Conservation (phyloP, 208 protist species). For the Wallacemonas sp. region DNA sequence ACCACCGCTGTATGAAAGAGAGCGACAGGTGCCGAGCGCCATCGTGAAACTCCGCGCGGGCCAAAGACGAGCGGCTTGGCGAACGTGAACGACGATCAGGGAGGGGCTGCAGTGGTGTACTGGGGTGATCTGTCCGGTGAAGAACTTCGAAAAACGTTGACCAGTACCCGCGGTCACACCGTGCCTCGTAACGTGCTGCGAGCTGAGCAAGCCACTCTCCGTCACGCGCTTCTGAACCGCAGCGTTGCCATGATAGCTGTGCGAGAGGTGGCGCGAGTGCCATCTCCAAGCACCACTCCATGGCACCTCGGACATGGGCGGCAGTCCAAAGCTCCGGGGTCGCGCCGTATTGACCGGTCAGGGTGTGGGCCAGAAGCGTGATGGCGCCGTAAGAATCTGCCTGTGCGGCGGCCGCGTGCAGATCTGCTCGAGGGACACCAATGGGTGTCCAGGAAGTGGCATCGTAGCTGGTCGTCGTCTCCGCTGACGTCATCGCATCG, state of each 20-base stretch:
- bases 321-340: background rate
- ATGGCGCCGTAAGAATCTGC: background rate
- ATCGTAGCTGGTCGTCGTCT: too few relatives aligned
- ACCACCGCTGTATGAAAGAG: background rate
- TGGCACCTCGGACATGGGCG: background rate
- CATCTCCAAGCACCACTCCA: background rate
- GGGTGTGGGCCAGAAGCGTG: background rate
- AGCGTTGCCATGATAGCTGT: background rate
- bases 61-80: conserved; percentile 3
- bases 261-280: background rate
- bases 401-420: background rate
- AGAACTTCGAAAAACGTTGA: background rate
- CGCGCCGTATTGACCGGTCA: background rate
- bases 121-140: background rate
- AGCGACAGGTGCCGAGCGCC: background rate
- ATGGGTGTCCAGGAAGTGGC: too few relatives aligned
- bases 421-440: background rate
- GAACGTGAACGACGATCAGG: background rate
- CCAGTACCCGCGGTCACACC: conserved; percentile 12
- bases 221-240: background rate
- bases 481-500: background rate
- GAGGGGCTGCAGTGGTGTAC: background rate
- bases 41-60: background rate
- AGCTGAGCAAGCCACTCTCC: background rate
- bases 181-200: conserved; percentile 1